These are phyloP conservation scores for Capniomyces stellatus DNA, from an alignment of 371 early-diverging fungal genomes.

Conservation along the genomic window DNA sequence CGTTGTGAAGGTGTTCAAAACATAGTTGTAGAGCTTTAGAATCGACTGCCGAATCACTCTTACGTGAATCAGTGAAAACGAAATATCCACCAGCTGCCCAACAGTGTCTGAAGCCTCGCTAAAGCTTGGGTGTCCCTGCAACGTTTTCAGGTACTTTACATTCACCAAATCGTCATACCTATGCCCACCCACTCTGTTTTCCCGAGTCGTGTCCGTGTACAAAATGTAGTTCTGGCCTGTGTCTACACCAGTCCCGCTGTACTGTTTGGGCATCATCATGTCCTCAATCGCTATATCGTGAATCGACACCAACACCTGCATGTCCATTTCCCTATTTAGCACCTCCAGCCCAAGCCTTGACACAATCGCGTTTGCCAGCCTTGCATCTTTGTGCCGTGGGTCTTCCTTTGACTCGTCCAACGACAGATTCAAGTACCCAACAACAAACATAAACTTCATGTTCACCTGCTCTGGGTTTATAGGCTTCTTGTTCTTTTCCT, in stretches of 20 bases:
- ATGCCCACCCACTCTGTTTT: constrained; percentile 4
- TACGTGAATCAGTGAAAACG: constrained; percentile 64
- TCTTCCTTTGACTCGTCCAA: constrained; percentile 18
- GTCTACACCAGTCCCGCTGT: neutral
- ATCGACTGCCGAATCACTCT: constrained; percentile 73
- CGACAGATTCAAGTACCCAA: constrained; percentile 21
- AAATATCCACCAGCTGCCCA: constrained; percentile 64
- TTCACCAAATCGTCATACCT: constrained; percentile 40
- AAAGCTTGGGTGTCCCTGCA: constrained; percentile 59
- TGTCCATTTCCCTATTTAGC: constrained; percentile 48
- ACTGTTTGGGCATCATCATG: constrained; percentile 1
- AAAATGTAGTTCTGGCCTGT: constrained; percentile 11
- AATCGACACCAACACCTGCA: constrained; percentile 51
- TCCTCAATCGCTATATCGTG: constrained; percentile 62
- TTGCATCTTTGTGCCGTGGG: constrained; percentile 14
- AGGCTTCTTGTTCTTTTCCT: constrained; percentile 6
- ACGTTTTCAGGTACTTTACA: constrained; percentile 52
- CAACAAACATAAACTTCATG: constrained; percentile 19
- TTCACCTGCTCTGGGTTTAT: constrained; percentile 20
- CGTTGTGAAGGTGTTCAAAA: constrained; percentile 63
- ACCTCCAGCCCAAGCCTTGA: constrained; percentile 49
- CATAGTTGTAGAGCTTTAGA: constrained; percentile 63
- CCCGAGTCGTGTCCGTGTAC: constrained; percentile 21
- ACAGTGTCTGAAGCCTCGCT: constrained; percentile 48
- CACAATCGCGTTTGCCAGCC: constrained; percentile 28